These are phyloP conservation scores for Colletotrichum tanaceti DNA, from an alignment of 2,329 filamentous ascomycete genomes.

Conservation along the genomic window DNA sequence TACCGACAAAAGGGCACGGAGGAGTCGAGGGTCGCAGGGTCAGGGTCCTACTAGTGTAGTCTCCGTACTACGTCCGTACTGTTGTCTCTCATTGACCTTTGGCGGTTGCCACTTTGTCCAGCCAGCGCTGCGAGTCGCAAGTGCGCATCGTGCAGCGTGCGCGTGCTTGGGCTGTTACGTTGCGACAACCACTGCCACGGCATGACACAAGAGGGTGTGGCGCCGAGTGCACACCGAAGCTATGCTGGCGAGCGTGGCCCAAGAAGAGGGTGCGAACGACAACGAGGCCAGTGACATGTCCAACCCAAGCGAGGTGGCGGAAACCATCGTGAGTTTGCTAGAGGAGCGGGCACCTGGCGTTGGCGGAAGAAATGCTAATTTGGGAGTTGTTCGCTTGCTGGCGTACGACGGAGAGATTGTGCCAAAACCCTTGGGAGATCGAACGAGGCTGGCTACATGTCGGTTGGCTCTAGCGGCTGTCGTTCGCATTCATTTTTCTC, in stretches of 20 bases:
- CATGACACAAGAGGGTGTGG: conserved; percentile 22
- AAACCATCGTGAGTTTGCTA: conserved; percentile 1
- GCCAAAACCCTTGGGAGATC: too few species aligned
- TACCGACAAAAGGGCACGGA: conserved; percentile 9
- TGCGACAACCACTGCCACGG: conserved; percentile 11
- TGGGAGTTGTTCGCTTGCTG: conserved; percentile 9
- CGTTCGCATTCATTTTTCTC: background rate
- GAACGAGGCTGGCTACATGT: background rate
- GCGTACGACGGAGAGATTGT: conserved; percentile 2
- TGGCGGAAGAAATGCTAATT: conserved; percentile 12
- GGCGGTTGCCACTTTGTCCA: conserved; percentile 1
- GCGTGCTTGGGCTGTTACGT: conserved; percentile 1
- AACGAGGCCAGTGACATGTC: background rate
- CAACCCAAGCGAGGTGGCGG: background rate
- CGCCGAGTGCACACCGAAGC: background rate
- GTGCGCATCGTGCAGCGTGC: conserved; percentile 5
- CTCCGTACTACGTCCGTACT: background rate
- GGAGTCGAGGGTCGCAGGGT: background rate
- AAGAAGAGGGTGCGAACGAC: background rate
- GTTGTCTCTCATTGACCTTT: background rate
- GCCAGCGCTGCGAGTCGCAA: conserved; percentile 4
- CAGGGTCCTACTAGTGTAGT: background rate
- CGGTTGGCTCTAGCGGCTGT: background rate
- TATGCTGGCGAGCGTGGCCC: background rate
- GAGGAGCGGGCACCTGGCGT: background rate